phyloP scores from a whole-genome alignment of 139 green algal species.

The Astrephomene gubernaculifera region DNA sequence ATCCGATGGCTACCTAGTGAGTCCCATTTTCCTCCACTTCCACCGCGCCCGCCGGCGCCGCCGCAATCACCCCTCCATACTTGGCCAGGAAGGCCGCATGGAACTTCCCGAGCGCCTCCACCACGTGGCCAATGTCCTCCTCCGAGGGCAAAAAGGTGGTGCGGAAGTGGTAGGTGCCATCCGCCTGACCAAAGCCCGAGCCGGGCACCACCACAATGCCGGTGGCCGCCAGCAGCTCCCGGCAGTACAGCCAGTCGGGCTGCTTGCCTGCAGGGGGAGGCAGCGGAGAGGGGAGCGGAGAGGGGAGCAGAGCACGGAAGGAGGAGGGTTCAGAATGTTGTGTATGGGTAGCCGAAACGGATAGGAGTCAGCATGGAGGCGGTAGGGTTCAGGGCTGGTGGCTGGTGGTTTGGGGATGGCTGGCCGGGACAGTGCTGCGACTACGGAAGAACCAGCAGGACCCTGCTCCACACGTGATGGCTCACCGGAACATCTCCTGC shows the following conservation, averaged over 20 bases:
- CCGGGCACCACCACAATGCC: conserved; percentile 95
- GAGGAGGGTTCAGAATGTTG: too few species aligned
- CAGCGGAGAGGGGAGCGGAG: neutral
- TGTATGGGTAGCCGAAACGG: too few species aligned
- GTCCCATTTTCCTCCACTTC: neutral
- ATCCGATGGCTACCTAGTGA: too few species aligned
- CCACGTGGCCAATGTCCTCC: conserved; percentile 81
- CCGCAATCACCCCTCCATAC: conserved; percentile 42
- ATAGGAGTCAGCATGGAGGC: too few species aligned
- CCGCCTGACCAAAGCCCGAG: conserved; percentile 88
- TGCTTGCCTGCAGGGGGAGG: conserved; percentile 77
- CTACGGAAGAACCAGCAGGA: too few species aligned
- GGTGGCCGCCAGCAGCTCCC: conserved; percentile 85
- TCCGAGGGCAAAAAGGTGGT: conserved; percentile 89
- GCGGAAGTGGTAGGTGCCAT: conserved; percentile 80
- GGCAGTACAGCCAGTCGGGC: conserved; percentile 96
- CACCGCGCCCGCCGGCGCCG: neutral
- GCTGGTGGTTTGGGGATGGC: too few species aligned
- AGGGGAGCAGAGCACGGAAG: neutral
- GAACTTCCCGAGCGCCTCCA: conserved; percentile 77
- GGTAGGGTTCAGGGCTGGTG: too few species aligned
- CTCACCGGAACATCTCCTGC: too few species aligned
- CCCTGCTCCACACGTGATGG: too few species aligned
- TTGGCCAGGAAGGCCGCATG: conserved; percentile 82
- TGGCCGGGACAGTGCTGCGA: too few species aligned